Evolutionary conservation across 257 asterid species (phyloP).

Genomic region (Penstemon eatonii): DNA sequence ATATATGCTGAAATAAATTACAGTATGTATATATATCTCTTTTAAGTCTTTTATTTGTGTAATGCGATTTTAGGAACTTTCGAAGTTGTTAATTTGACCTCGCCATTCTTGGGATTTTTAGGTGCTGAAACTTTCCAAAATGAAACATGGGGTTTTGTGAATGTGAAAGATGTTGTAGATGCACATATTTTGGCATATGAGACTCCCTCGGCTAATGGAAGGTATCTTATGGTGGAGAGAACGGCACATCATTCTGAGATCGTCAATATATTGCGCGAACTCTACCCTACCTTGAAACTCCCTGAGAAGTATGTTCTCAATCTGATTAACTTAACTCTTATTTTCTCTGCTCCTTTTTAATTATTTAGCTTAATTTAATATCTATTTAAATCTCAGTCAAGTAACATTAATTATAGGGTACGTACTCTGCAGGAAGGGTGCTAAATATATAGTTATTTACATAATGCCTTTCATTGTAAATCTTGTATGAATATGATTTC

Average conservation of each 20-base stretch:
- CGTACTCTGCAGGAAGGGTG: too few species aligned
- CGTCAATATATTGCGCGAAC: constrained; percentile 40
- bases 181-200: constrained; percentile 68
- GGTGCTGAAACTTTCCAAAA: constrained; percentile 60
- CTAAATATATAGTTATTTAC: too few species aligned
- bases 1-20: too few species aligned
- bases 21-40: neutral
- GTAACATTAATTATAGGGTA: too few species aligned
- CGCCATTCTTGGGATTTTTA: constrained; percentile 22
- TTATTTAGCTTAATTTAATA: too few species aligned
- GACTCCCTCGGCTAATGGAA: constrained; percentile 46
- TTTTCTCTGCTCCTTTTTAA: too few species aligned
- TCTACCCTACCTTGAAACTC: constrained; percentile 48
- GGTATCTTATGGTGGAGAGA: constrained; percentile 33
- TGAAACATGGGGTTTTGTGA: constrained; percentile 40
- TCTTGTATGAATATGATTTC: neutral
- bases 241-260: constrained; percentile 54
- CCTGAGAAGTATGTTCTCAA: constrained; percentile 51
- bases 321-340: too few species aligned
- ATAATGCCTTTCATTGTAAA: neutral
- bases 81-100: too few species aligned
- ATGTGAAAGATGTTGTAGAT: constrained; percentile 61
- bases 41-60: too few species aligned
- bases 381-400: too few species aligned
- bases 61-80: neutral